Conservation (phyloP, 1,284 basidiomycete genomes). For the Tremellales sp. region DNA sequence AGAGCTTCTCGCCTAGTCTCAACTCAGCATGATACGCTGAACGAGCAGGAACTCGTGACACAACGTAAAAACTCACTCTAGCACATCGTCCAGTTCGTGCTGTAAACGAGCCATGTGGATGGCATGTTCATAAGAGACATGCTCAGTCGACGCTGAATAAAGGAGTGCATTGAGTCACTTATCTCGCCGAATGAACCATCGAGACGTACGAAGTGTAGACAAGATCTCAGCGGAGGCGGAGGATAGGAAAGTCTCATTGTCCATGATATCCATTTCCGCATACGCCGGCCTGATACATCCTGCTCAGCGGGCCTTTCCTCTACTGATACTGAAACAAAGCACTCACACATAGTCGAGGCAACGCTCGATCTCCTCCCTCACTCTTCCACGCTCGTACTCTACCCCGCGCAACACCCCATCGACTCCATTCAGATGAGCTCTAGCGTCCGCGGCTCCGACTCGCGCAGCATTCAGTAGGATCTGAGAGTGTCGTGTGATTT, state of each 20-base stretch:
- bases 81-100: slow-evolving; percentile 36
- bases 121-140: slow-evolving; percentile 29
- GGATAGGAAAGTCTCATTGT: slow-evolving; percentile 20
- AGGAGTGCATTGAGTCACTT: too few species aligned
- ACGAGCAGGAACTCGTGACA: neutral
- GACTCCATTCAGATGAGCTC: slow-evolving; percentile 29
- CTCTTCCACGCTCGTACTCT: slow-evolving; percentile 39
- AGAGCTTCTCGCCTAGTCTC: slow-evolving; percentile 26
- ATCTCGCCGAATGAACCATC: neutral
- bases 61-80: slow-evolving; percentile 17
- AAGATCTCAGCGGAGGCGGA: slow-evolving; percentile 11
- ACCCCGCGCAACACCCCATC: slow-evolving; percentile 35
- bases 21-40: neutral
- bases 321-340: neutral
- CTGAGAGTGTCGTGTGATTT: slow-evolving; percentile 28
- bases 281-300: slow-evolving; percentile 27
- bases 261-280: slow-evolving; percentile 26
- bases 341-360: slow-evolving; percentile 42
- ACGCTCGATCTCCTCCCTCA: slow-evolving; percentile 36
- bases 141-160: slow-evolving; percentile 19
- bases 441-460: slow-evolving; percentile 23
- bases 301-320: neutral
- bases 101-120: slow-evolving; percentile 35
- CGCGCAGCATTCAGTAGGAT: slow-evolving; percentile 35
- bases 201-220: neutral